phyloP scores from a whole-genome alignment of 495 filamentous ascomycete species.

The Pseudoneurospora amorphoporcata region DNA sequence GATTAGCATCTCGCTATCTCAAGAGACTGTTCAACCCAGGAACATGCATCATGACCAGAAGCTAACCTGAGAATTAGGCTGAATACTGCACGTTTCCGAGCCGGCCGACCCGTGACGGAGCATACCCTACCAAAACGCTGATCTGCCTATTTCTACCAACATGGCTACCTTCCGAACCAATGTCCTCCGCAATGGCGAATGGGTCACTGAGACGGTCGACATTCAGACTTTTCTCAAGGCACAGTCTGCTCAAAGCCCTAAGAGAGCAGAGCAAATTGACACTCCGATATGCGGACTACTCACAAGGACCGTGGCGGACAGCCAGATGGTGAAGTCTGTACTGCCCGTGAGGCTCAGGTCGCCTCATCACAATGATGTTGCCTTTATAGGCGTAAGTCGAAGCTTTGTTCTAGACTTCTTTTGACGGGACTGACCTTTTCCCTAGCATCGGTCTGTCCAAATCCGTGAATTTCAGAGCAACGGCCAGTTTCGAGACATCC shows the following conservation, averaged over 20 bases:
- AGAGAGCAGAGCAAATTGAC: constrained; percentile 18
- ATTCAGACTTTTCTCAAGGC: constrained; percentile 30
- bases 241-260: constrained; percentile 15
- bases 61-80: not conserved
- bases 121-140: not conserved
- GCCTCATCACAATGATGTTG: constrained; percentile 66
- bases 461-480: constrained; percentile 56
- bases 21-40: not conserved
- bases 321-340: constrained; percentile 66
- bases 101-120: not conserved
- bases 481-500: constrained; percentile 59
- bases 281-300: constrained; percentile 56
- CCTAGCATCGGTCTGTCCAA: constrained; percentile 53
- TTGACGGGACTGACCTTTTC: constrained; percentile 14
- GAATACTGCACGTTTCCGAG: not conserved
- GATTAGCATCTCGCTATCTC: not conserved
- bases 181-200: constrained; percentile 47
- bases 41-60: not conserved
- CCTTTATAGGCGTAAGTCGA: constrained; percentile 67
- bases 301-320: constrained; percentile 64
- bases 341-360: constrained; percentile 69
- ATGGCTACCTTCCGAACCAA: constrained; percentile 40
- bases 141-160: not conserved
- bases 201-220: constrained; percentile 42
- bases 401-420: not conserved